phyloP scores from a whole-genome alignment of 306 rosid species.

The Morella rubra region DNA sequence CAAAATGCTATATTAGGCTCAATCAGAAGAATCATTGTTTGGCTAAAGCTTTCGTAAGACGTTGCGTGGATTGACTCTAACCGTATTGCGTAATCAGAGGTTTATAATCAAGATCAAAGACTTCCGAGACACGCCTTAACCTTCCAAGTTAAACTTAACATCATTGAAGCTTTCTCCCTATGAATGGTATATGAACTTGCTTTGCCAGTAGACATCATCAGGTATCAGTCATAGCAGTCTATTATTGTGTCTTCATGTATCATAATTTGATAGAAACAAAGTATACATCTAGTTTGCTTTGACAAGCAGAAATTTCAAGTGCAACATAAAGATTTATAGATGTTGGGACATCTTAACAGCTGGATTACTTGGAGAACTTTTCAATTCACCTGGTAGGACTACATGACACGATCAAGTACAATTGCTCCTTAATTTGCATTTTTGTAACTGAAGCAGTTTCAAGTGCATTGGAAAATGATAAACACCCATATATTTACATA shows the following conservation, averaged over 20 bases:
- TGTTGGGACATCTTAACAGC: conserved; percentile 8
- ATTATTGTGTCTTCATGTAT: conserved; percentile 32
- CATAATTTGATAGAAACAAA: conserved; percentile 33
- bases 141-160: conserved; percentile 26
- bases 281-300: conserved; percentile 37
- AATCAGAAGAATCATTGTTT: conserved; percentile 32
- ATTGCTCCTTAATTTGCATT: neutral
- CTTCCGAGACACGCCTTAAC: conserved; percentile 26
- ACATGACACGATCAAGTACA: neutral
- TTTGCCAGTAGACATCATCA: conserved; percentile 31
- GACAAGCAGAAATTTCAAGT: conserved; percentile 41
- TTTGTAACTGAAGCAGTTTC: conserved; percentile 1
- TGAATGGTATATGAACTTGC: conserved; percentile 24
- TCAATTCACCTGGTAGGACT: conserved; percentile 6
- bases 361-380: conserved; percentile 3
- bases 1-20: neutral
- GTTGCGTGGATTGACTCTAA: conserved; percentile 21
- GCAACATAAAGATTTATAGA: conserved; percentile 13
- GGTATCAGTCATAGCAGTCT: conserved; percentile 17
- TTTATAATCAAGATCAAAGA: conserved; percentile 32
- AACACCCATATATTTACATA: no score
- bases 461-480: neutral
- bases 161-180: conserved; percentile 22
- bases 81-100: conserved; percentile 33
- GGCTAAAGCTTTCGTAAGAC: conserved; percentile 13